These are phyloP conservation scores for Hyaloscypha bicolor DNA, from an alignment of 495 filamentous ascomycete genomes.

Conservation along the genomic window DNA sequence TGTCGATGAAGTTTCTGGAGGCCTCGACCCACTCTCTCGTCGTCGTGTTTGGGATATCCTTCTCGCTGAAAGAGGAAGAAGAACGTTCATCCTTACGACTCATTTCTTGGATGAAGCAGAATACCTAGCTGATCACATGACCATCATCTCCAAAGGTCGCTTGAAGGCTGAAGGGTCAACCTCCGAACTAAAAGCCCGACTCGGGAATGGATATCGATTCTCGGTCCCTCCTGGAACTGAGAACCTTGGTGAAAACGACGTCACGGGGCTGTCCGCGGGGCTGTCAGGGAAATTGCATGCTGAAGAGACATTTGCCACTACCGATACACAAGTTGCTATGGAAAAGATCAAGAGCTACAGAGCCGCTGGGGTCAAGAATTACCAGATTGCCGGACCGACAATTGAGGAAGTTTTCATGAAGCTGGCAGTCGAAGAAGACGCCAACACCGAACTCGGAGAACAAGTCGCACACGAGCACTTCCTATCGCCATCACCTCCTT, in stretches of 20 bases:
- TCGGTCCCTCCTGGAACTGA: constrained; percentile 59
- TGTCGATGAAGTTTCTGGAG: constrained; percentile 82
- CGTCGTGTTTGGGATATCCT: constrained; percentile 89
- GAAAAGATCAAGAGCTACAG: constrained; percentile 66
- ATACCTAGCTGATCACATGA: constrained; percentile 72
- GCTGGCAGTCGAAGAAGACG: constrained; percentile 66
- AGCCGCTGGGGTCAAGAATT: constrained; percentile 60
- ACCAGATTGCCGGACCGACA: constrained; percentile 76
- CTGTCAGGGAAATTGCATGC: constrained; percentile 58
- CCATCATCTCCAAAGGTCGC: constrained; percentile 69
- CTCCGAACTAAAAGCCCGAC: constrained; percentile 66
- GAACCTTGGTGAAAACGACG: constrained; percentile 45
- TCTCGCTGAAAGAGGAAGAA: constrained; percentile 69
- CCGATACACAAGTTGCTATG: constrained; percentile 62
- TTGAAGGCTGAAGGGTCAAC: constrained; percentile 70
- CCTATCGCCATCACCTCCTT: not conserved
- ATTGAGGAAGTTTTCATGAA: constrained; percentile 87
- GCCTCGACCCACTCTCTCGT: constrained; percentile 77
- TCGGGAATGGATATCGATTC: constrained; percentile 75
- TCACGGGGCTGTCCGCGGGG: constrained; percentile 51
- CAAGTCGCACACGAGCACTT: constrained; percentile 8
- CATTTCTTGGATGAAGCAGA: constrained; percentile 82
- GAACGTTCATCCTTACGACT: constrained; percentile 82
- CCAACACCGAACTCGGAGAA: constrained; percentile 30
- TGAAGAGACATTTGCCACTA: constrained; percentile 70